Conservation (phyloP, 495 filamentous ascomycete species). For the Aspergillus cristatus region DNA sequence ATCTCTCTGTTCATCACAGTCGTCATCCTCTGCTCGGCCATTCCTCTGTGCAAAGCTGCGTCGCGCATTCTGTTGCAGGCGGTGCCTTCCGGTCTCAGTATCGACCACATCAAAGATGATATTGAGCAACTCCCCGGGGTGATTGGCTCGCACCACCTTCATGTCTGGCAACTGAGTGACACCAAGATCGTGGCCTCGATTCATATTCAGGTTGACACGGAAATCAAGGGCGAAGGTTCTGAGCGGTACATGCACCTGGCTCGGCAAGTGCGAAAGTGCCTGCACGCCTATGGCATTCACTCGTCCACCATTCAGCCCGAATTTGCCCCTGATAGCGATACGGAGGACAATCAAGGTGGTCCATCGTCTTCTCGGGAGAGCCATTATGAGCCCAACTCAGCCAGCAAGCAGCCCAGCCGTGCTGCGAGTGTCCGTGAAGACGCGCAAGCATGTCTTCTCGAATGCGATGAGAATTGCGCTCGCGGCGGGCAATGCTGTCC, state of each 20-base stretch:
- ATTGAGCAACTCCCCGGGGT: conserved; percentile 78
- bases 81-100: conserved; percentile 73
- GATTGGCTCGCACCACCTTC: conserved; percentile 83
- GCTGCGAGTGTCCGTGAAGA: conserved; percentile 43
- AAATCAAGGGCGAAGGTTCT: conserved; percentile 60
- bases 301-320: conserved; percentile 98
- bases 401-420: conserved; percentile 29
- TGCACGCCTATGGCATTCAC: conserved; percentile 94
- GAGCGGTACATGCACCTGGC: conserved; percentile 86
- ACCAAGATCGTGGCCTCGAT: conserved; percentile 85
- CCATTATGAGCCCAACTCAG: conserved; percentile 14
- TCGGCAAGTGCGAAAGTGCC: conserved; percentile 65
- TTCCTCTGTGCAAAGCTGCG: conserved; percentile 86
- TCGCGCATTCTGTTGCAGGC: conserved; percentile 93
- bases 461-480: conserved; percentile 77
- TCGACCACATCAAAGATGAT: conserved; percentile 87
- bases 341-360: conserved; percentile 35
- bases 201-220: conserved; percentile 79
- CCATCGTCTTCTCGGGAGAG: conserved; percentile 18
- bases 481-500: conserved; percentile 65
- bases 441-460: conserved; percentile 62
- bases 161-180: conserved; percentile 95
- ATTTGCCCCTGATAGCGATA: conserved; percentile 58
- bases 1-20: conserved; percentile 95
- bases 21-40: conserved; percentile 85